Conservation (phyloP, 208 protist genomes). For the Trypanosoma vivax region DNA sequence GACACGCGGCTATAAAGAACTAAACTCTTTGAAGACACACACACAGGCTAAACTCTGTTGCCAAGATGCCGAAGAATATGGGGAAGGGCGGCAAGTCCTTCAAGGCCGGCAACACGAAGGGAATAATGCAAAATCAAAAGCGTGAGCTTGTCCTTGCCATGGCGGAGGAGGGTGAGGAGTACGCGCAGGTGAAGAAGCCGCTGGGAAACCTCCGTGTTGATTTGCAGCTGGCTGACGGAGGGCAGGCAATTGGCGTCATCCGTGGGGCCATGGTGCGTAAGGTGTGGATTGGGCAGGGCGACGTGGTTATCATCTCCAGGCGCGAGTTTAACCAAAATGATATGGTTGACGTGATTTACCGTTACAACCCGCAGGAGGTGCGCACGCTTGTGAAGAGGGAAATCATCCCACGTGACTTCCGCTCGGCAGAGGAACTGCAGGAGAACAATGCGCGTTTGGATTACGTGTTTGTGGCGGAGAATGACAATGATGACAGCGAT, state of each 20-base stretch:
- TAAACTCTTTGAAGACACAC: background rate
- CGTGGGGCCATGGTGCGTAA: constrained; percentile 84
- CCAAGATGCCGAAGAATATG: constrained; percentile 91
- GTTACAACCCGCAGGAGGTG: constrained; percentile 64
- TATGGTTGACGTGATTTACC: constrained; percentile 80
- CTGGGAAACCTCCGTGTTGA: constrained; percentile 97
- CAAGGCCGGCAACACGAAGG: constrained; percentile 92
- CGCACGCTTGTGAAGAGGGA: constrained; percentile 72
- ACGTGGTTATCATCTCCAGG: constrained; percentile 77
- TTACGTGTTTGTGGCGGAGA: constrained; percentile 64
- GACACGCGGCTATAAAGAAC: background rate
- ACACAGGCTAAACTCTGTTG: background rate
- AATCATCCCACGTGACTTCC: constrained; percentile 80
- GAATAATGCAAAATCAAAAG: constrained; percentile 92
- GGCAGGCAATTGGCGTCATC: constrained; percentile 71
- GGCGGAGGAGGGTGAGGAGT: constrained; percentile 97
- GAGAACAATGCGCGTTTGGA: constrained; percentile 37
- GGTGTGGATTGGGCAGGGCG: constrained; percentile 68
- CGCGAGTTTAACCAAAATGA: constrained; percentile 79
- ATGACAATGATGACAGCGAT: constrained; percentile 48
- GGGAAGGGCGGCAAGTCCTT: constrained; percentile 96
- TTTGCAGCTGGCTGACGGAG: constrained; percentile 76
- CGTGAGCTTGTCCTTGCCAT: constrained; percentile 93
- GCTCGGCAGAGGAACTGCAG: constrained; percentile 58
- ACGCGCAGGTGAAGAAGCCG: constrained; percentile 95